phyloP scores from a whole-genome alignment of 2,329 filamentous ascomycete species.

The Hypoxylon sp. region DNA sequence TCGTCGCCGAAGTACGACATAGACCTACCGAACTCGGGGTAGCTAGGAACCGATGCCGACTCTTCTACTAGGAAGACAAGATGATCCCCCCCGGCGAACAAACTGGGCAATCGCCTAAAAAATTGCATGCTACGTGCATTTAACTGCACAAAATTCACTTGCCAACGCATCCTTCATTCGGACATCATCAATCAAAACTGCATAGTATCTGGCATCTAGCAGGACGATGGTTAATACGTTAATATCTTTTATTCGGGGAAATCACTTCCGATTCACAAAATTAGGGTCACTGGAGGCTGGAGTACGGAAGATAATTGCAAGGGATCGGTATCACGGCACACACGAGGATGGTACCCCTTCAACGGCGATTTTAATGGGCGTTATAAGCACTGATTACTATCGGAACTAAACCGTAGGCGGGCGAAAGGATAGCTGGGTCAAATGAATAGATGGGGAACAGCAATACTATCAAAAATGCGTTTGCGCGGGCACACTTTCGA shows the following conservation, averaged over 20 bases:
- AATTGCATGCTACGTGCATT: not conserved
- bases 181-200: slow-evolving; percentile 17
- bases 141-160: slow-evolving; percentile 14
- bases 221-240: slow-evolving; percentile 25
- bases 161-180: slow-evolving; percentile 19
- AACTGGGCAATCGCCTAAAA: not conserved
- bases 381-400: slow-evolving; percentile 32
- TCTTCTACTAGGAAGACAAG: not conserved
- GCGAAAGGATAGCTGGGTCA: slow-evolving; percentile 12
- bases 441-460: slow-evolving; percentile 40
- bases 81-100: not conserved
- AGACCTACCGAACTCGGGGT: slow-evolving; percentile 4
- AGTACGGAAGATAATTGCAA: slow-evolving; percentile 25
- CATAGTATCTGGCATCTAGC: slow-evolving; percentile 27
- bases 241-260: slow-evolving; percentile 24
- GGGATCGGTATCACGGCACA: slow-evolving; percentile 33
- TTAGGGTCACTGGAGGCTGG: slow-evolving; percentile 14
- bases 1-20: not conserved
- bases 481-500: slow-evolving; percentile 1
- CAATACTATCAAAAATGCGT: slow-evolving; percentile 32
- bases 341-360: slow-evolving; percentile 26
- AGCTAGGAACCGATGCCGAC: not conserved
- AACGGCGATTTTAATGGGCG: slow-evolving; percentile 32
- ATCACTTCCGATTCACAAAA: slow-evolving; percentile 30
- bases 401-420: slow-evolving; percentile 23